Percentiles rank a stretch among this genome's conserved stretches.
Evolutionary conservation across 352 stramenopile genomes (phyloP).

Genomic region (Phytophthora fragariae): DNA sequence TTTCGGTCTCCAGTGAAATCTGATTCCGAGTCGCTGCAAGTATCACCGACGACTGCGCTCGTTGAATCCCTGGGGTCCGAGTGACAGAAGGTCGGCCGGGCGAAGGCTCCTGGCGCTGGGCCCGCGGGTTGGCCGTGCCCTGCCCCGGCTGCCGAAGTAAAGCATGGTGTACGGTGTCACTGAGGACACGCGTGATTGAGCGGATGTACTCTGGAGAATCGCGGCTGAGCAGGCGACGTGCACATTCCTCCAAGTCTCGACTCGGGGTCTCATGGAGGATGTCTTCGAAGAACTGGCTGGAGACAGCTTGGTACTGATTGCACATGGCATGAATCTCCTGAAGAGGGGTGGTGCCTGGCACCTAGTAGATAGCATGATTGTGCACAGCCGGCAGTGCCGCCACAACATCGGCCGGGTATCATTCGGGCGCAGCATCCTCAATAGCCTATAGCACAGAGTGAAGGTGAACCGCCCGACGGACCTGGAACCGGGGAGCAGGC

Average conservation of each 20-base stretch:
- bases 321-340: not conserved
- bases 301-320: not conserved
- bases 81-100: not conserved
- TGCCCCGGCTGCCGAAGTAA: not conserved
- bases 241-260: not conserved
- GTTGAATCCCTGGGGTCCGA: not conserved
- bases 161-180: not conserved
- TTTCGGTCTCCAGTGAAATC: not conserved
- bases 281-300: not conserved
- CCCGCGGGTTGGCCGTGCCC: not conserved
- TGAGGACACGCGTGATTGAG: not conserved
- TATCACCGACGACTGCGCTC: not conserved
- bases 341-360: not conserved
- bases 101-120: not conserved
- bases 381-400: not conserved
- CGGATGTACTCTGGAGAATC: conserved; percentile 12
- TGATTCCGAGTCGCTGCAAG: not conserved
- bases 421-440: not conserved
- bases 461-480: conserved; percentile 4
- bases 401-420: not conserved
- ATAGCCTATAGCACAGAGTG: not conserved
- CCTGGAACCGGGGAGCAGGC: conserved; percentile 6
- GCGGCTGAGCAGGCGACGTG: not conserved
- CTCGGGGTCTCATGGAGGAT: not conserved
- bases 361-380: not conserved